Percentiles rank a stretch among this genome's conserved stretches.
Conservation (phyloP, 192 early-diverging fungal genomes). For the Mortierella antarctica region DNA sequence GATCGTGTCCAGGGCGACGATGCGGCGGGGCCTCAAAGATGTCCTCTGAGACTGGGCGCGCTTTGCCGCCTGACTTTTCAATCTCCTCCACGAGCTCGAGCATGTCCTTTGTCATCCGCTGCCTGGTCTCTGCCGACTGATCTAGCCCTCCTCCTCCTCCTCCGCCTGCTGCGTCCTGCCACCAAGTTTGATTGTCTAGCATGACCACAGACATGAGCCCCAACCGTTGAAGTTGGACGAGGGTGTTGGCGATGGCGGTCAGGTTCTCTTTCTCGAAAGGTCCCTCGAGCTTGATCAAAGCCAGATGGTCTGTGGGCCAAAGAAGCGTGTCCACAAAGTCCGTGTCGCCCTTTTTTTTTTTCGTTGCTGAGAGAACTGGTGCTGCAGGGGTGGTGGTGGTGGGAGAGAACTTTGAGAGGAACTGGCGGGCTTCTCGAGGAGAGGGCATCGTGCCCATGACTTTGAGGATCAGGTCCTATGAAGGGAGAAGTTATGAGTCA, state of each 20-base stretch:
- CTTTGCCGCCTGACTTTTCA: constrained; percentile 76
- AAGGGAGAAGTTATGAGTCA: neutral
- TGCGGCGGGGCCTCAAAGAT: constrained; percentile 57
- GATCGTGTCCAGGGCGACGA: neutral
- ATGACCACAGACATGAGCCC: constrained; percentile 74
- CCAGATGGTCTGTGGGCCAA: constrained; percentile 61
- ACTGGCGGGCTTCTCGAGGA: constrained; percentile 71
- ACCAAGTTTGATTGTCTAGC: constrained; percentile 67
- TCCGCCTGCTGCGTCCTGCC: neutral
- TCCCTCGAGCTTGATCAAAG: constrained; percentile 67
- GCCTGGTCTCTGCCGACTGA: constrained; percentile 28
- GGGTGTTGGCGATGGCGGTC: constrained; percentile 58
- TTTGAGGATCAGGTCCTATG: constrained; percentile 69
- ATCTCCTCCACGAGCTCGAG: constrained; percentile 74
- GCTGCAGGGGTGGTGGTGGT: constrained; percentile 22
- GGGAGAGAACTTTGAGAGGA: constrained; percentile 62
- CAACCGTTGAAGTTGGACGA: constrained; percentile 73
- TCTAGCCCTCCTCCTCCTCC: neutral
- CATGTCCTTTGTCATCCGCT: constrained; percentile 63
- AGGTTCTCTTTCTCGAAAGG: constrained; percentile 57
- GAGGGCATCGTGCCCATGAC: constrained; percentile 70
- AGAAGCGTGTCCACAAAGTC: constrained; percentile 58
- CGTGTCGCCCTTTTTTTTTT: constrained; percentile 1
- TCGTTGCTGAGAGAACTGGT: neutral
- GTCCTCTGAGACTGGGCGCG: constrained; percentile 74